Percentiles rank a stretch among this genome's conserved stretches.
Evolutionary conservation across 1,284 basidiomycete species (phyloP).

Genomic region (Erythrobasidium hasegawianum): DNA sequence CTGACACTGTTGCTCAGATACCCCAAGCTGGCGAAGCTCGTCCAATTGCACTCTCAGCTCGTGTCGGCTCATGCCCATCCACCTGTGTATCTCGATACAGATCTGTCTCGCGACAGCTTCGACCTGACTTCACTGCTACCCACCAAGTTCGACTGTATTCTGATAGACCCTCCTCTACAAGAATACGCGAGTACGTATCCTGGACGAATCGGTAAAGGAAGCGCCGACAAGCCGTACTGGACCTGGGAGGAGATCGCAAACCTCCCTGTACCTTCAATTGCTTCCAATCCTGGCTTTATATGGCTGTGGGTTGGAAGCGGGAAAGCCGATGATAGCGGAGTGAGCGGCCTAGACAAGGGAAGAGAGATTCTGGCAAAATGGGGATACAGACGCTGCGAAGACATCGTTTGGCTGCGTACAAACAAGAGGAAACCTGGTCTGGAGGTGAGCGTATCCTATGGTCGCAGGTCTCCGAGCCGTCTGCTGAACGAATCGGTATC

Average conservation of each 20-base stretch:
- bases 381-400: conserved; percentile 93
- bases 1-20: conserved; percentile 58
- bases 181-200: conserved; percentile 42
- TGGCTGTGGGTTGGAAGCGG: conserved; percentile 96
- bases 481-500: conserved; percentile 6
- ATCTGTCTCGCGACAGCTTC: conserved; percentile 14
- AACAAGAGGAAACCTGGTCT: conserved; percentile 56
- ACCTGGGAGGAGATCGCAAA: conserved; percentile 77
- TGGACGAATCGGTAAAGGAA: conserved; percentile 52
- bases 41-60: conserved; percentile 38
- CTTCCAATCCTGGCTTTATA: conserved; percentile 86
- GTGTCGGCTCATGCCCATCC: conserved; percentile 53
- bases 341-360: conserved; percentile 75
- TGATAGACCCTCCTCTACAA: conserved; percentile 79
- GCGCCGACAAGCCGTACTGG: conserved; percentile 53
- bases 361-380: conserved; percentile 85
- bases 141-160: conserved; percentile 79
- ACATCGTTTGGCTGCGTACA: conserved; percentile 95
- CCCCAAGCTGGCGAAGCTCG: conserved; percentile 69
- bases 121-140: conserved; percentile 49
- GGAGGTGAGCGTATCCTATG: neutral
- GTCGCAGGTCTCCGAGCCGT: too few relatives aligned
- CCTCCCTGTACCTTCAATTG: conserved; percentile 75
- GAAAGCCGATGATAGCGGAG: conserved; percentile 60
- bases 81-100: conserved; percentile 60